A percentile compares a stretch with the other conserved stretches of the same genome.
Conservation (phyloP, 1,139 yeast genomes). For the Candida gigantensis region DNA sequence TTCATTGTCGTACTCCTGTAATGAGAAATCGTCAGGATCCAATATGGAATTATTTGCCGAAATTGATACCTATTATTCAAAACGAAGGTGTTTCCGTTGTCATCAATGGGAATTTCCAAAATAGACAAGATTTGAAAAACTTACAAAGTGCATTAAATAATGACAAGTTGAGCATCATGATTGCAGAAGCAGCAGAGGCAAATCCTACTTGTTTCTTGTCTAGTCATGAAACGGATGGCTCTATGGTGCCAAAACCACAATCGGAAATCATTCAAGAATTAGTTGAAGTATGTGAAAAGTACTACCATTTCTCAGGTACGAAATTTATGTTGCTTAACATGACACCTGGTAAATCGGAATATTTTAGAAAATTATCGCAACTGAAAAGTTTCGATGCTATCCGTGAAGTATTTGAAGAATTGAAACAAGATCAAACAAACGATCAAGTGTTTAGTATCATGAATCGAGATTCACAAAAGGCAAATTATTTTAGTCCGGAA, state of each 20-base stretch:
- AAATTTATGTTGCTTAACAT: conserved; percentile 79
- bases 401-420: conserved; percentile 26
- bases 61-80: conserved; percentile 62
- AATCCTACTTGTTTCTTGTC: conserved; percentile 48
- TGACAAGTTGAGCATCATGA: conserved; percentile 77
- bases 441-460: conserved; percentile 27
- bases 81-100: conserved; percentile 68
- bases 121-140: conserved; percentile 53
- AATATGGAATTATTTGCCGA: conserved; percentile 62
- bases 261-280: conserved; percentile 37
- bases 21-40: conserved; percentile 92
- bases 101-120: conserved; percentile 75
- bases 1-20: conserved; percentile 85
- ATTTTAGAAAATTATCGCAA: conserved; percentile 58
- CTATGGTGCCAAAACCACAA: conserved; percentile 58
- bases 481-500: conserved; percentile 21
- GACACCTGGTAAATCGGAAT: conserved; percentile 73
- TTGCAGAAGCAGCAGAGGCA: conserved; percentile 86
- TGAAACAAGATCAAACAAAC: conserved; percentile 25
- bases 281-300: conserved; percentile 61
- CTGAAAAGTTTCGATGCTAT: conserved; percentile 60
- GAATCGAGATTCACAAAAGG: conserved; percentile 37
- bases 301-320: conserved; percentile 65
- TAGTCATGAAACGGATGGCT: no score
- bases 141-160: conserved; percentile 55